Evolutionary conservation across 306 rosid species (phyloP).

Genomic region (Pterocarpus macrocarpus): DNA sequence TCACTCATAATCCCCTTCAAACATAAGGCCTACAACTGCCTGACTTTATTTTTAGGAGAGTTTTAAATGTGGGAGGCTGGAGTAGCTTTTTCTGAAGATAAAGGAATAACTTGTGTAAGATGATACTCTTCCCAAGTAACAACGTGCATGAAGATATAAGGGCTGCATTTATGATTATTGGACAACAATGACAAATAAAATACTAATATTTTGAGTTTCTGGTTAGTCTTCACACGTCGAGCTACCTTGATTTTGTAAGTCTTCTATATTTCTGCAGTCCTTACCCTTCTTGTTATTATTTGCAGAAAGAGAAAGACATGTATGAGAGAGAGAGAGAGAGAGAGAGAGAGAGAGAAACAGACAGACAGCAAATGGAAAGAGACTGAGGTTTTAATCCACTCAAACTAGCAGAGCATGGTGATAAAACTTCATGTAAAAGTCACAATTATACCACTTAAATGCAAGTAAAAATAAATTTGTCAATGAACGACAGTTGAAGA

Average conservation of each 20-base stretch:
- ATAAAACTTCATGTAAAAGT: slow-evolving; percentile 28
- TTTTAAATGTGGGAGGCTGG: neutral
- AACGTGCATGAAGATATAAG: neutral
- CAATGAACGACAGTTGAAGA: neutral
- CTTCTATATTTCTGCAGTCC: neutral
- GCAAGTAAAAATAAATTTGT: neutral
- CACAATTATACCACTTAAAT: neutral
- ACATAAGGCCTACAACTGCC: neutral
- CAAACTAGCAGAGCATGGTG: slow-evolving; percentile 6
- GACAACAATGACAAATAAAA: neutral
- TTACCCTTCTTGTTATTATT: neutral
- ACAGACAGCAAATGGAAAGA: neutral
- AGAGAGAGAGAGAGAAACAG: neutral
- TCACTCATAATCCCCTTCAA: neutral
- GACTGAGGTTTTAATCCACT: slow-evolving; percentile 16
- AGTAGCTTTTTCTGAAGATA: neutral
- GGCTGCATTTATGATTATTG: neutral
- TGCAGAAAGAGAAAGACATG: neutral
- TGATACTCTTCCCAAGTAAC: neutral
- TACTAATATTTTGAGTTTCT: neutral
- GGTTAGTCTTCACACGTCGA: neutral
- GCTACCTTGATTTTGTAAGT: neutral
- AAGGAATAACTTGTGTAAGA: neutral
- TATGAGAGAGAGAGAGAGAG: neutral
- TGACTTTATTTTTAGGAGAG: neutral